Conservation (phyloP, 2,329 filamentous ascomycete species). For the Penicillium sp. region DNA sequence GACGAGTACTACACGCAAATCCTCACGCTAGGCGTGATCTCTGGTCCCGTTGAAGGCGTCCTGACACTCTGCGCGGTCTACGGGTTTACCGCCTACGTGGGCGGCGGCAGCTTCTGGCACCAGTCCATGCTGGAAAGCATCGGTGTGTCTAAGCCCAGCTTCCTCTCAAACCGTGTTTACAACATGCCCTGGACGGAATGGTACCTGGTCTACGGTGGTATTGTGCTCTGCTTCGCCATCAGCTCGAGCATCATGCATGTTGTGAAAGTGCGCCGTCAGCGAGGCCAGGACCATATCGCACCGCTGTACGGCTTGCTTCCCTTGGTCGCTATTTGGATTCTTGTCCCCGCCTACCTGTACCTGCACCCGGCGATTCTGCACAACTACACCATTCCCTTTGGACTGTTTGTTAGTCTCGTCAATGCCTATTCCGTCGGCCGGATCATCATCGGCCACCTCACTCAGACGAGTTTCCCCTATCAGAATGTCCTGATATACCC, state of each 20-base stretch:
- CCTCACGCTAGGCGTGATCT: constrained; percentile 84
- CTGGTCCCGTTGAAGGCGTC: constrained; percentile 92
- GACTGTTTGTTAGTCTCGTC: constrained; percentile 80
- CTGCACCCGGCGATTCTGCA: constrained; percentile 80
- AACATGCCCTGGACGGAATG: constrained; percentile 82
- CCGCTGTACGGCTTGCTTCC: constrained; percentile 78
- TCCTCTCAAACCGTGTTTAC: constrained; percentile 69
- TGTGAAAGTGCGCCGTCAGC: constrained; percentile 70
- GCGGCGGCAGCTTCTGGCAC: constrained; percentile 91
- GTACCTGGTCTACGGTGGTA: constrained; percentile 81
- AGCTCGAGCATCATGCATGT: constrained; percentile 71
- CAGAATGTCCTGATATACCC: constrained; percentile 80
- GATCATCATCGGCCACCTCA: constrained; percentile 92
- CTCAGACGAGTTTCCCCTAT: constrained; percentile 83
- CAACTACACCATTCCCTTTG: constrained; percentile 82
- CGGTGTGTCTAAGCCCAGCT: constrained; percentile 59
- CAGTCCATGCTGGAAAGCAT: constrained; percentile 70
- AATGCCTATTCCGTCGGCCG: constrained; percentile 94
- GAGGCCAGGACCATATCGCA: constrained; percentile 62
- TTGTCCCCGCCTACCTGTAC: constrained; percentile 74
- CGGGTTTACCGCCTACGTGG: constrained; percentile 74
- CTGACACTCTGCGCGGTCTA: constrained; percentile 79
- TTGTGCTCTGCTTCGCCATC: constrained; percentile 83
- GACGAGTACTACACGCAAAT: constrained; percentile 99
- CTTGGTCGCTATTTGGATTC: constrained; percentile 71